A percentile compares a stretch with the other conserved stretches of the same genome.
phyloP scores from a whole-genome alignment of 768 basidiomycete species.

The Tulasnella sp. region DNA sequence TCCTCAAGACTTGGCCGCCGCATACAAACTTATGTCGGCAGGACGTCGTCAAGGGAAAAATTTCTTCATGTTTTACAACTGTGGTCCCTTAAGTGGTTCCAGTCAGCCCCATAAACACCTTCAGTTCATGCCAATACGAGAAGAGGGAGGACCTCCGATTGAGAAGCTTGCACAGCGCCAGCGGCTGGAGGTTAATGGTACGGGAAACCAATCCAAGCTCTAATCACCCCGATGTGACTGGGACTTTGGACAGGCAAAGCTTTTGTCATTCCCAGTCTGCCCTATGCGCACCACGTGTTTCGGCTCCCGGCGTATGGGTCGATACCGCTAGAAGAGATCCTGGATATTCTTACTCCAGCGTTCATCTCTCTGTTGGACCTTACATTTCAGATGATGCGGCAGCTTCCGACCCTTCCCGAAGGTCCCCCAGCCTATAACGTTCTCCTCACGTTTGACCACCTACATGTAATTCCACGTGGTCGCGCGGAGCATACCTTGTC shows the following conservation, averaged over 20 bases:
- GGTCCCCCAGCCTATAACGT: constrained; percentile 82
- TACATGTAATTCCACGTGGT: constrained; percentile 82
- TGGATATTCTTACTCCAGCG: constrained; percentile 56
- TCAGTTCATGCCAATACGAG: constrained; percentile 73
- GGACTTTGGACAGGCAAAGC: constrained; percentile 60
- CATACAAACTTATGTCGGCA: constrained; percentile 73
- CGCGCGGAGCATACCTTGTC: constrained; percentile 60
- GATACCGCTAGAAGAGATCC: constrained; percentile 51
- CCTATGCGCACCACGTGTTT: constrained; percentile 80
- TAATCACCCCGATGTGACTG: background rate
- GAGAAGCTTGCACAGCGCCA: constrained; percentile 66
- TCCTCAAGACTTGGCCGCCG: constrained; percentile 71
- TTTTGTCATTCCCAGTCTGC: constrained; percentile 65
- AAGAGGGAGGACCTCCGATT: constrained; percentile 69
- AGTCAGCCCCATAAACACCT: constrained; percentile 91
- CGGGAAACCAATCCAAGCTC: constrained; percentile 41
- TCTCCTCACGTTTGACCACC: constrained; percentile 77
- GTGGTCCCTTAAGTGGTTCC: constrained; percentile 81
- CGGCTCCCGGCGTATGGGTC: constrained; percentile 52
- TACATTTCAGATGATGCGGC: constrained; percentile 70
- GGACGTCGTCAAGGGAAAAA: constrained; percentile 62
- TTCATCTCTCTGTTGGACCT: constrained; percentile 80
- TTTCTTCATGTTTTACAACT: constrained; percentile 90
- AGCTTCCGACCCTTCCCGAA: constrained; percentile 47
- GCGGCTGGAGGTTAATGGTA: constrained; percentile 57